phyloP scores from a whole-genome alignment of 108 stramenopile species.

The Skeletonema potamos region DNA sequence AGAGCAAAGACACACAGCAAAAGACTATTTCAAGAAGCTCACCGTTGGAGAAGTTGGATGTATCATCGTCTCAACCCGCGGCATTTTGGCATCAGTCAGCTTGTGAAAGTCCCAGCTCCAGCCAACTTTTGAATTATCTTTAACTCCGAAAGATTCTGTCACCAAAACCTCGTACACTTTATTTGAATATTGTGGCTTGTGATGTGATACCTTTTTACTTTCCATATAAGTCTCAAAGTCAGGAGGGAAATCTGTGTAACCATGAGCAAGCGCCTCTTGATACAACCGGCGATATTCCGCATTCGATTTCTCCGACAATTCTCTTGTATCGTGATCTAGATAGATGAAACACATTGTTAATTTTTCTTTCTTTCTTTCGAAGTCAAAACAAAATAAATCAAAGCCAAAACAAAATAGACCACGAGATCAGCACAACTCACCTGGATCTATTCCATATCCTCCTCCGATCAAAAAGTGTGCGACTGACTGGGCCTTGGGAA shows the following conservation, averaged over 20 bases:
- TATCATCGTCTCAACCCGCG: not conserved
- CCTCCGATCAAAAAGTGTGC: constrained; percentile 5
- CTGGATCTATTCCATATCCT: constrained; percentile 3
- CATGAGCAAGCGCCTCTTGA: not conserved
- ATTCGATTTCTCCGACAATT: not conserved
- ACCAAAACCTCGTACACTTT: not conserved
- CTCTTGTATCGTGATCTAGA: not conserved
- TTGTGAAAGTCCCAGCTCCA: not conserved
- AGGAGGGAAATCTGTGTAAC: not conserved
- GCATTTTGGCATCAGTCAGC: not conserved
- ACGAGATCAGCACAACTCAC: not conserved
- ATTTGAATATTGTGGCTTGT: not conserved
- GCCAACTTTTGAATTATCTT: not conserved
- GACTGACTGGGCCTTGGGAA: constrained; percentile 14
- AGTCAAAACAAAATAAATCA: too few relatives aligned
- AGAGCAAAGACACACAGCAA: not conserved
- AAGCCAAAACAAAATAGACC: too few relatives aligned
- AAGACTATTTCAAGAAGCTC: not conserved
- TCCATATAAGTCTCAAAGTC: too few relatives aligned
- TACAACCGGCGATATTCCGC: not conserved
- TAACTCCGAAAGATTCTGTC: not conserved
- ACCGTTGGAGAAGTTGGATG: not conserved
- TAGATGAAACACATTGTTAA: not conserved
- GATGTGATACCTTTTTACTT: too few relatives aligned
- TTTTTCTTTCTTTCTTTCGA: not conserved